These are phyloP conservation scores for Elymus sibiricus DNA, from an alignment of 176 grass and related monocot species.

Conservation along the genomic window DNA sequence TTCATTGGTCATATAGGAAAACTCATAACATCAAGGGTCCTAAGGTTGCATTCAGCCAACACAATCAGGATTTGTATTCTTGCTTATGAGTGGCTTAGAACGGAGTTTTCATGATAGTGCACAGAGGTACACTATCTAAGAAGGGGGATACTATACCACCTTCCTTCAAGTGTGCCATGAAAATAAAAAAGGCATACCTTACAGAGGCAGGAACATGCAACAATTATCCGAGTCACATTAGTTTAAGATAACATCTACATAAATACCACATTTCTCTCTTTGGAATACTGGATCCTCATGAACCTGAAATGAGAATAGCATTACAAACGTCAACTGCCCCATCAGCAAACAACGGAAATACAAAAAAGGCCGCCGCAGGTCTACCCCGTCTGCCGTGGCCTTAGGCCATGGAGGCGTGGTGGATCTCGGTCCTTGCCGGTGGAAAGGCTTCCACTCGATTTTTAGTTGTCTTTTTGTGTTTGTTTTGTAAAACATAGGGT, in stretches of 20 bases:
- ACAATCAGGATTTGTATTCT: not conserved
- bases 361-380: no score
- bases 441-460: no score
- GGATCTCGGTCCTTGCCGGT: no score
- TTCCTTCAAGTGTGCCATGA: not conserved
- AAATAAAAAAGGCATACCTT: not conserved
- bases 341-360: no score
- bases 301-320: no score
- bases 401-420: no score
- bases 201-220: not conserved
- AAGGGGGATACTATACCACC: not conserved
- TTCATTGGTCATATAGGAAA: not conserved
- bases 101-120: not conserved
- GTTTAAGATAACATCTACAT: conserved; percentile 71
- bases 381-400: no score
- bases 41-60: not conserved
- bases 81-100: not conserved
- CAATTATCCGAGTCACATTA: conserved; percentile 81
- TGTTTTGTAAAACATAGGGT: no score
- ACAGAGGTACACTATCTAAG: not conserved
- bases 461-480: no score
- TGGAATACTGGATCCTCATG: no score
- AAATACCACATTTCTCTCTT: no score
- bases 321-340: no score
- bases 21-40: not conserved